Percentiles rank a stretch among this genome's conserved stretches.
Evolutionary conservation across 2,329 filamentous ascomycete species (phyloP).

Genomic region (Chaetomium globosum): DNA sequence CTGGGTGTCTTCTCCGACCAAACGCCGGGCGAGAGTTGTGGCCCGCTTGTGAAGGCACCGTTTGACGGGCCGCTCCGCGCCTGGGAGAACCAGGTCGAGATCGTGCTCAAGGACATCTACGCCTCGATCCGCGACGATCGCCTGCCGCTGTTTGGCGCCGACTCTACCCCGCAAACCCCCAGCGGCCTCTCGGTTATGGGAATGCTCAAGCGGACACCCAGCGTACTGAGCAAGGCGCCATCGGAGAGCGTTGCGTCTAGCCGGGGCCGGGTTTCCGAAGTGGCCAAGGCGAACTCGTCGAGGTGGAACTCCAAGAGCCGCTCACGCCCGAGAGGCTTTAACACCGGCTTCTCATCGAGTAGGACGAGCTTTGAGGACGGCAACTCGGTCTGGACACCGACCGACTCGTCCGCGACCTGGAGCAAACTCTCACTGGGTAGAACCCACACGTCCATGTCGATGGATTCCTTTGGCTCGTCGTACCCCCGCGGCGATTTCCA

Average conservation of each 20-base stretch:
- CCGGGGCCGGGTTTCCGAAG: slow-evolving; percentile 71
- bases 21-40: slow-evolving; percentile 58
- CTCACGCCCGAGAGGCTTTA: slow-evolving; percentile 74
- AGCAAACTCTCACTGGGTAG: slow-evolving; percentile 91
- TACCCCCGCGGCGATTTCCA: slow-evolving; percentile 81
- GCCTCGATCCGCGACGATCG: slow-evolving; percentile 82
- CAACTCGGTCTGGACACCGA: slow-evolving; percentile 86
- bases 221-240: slow-evolving; percentile 87
- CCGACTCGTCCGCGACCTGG: slow-evolving; percentile 86
- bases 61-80: slow-evolving; percentile 74
- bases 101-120: slow-evolving; percentile 91
- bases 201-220: slow-evolving; percentile 82
- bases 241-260: slow-evolving; percentile 74
- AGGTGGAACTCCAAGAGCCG: slow-evolving; percentile 86
- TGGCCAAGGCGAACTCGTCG: slow-evolving; percentile 55
- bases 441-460: slow-evolving; percentile 86
- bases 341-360: slow-evolving; percentile 83
- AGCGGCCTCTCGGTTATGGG: slow-evolving; percentile 73
- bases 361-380: slow-evolving; percentile 92
- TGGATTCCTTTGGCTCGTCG: slow-evolving; percentile 82
- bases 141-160: slow-evolving; percentile 81
- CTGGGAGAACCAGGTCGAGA: slow-evolving; percentile 88
- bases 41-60: slow-evolving; percentile 74
- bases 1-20: slow-evolving; percentile 45
- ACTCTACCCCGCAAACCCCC: slow-evolving; percentile 53